These are phyloP conservation scores for Exidia glandulosa DNA, from an alignment of 768 basidiomycete species.

Conservation along the genomic window DNA sequence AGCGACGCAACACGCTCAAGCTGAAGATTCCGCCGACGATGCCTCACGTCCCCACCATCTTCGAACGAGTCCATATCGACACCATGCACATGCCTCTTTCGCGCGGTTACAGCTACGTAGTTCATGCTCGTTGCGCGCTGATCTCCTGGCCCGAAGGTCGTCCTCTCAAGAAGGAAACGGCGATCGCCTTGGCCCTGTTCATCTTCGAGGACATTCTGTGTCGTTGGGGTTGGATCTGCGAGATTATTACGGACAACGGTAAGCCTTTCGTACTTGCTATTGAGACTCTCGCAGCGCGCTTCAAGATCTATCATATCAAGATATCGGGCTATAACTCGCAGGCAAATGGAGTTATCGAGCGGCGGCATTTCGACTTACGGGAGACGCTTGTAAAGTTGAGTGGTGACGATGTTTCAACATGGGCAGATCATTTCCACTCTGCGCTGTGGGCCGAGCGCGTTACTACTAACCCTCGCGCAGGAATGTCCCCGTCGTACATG, in stretches of 20 bases:
- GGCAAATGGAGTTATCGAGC: slow-evolving; percentile 27
- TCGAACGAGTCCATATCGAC: slow-evolving; percentile 28
- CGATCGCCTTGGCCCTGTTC: slow-evolving; percentile 16
- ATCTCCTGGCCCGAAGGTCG: slow-evolving; percentile 26
- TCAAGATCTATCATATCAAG: slow-evolving; percentile 15
- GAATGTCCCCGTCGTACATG: slow-evolving; percentile 15
- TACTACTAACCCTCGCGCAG: slow-evolving; percentile 11
- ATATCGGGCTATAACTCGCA: slow-evolving; percentile 33
- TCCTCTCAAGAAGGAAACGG: slow-evolving; percentile 19
- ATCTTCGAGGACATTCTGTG: slow-evolving; percentile 28
- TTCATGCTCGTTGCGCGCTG: slow-evolving; percentile 22
- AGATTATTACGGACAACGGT: slow-evolving; percentile 34
- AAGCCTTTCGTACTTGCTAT: slow-evolving; percentile 2
- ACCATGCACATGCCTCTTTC: slow-evolving; percentile 29
- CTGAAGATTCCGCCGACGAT: slow-evolving; percentile 14
- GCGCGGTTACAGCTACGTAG: slow-evolving; percentile 28
- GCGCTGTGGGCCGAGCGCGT: slow-evolving; percentile 16
- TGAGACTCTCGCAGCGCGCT: slow-evolving; percentile 4
- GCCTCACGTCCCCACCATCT: slow-evolving; percentile 12
- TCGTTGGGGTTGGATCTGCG: slow-evolving; percentile 24
- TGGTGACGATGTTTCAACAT: slow-evolving; percentile 15
- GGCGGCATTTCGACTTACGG: slow-evolving; percentile 18
- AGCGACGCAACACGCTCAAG: slow-evolving; percentile 13
- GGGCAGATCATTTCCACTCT: too few relatives aligned
- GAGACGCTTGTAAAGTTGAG: slow-evolving; percentile 20